Evolutionary conservation across 345 rosid species (phyloP).

Genomic region (Sonneratia alba): DNA sequence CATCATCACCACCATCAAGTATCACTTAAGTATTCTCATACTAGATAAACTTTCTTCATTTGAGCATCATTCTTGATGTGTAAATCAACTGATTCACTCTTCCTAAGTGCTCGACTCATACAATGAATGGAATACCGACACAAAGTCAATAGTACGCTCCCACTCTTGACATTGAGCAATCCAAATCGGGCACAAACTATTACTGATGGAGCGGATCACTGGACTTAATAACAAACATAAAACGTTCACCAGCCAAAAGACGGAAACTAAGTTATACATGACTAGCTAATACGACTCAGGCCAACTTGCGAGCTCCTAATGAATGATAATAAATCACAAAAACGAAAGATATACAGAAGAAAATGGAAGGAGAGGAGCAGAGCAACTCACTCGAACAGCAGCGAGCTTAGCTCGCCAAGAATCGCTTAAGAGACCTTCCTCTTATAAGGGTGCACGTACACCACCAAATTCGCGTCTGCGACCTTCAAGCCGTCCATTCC

Average conservation of each 20-base stretch:
- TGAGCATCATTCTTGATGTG: neutral
- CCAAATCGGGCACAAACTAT: neutral
- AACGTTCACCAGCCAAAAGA: neutral
- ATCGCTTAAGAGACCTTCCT: slow-evolving; percentile 41
- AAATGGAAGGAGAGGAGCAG: neutral
- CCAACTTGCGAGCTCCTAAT: neutral
- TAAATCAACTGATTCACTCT: too few species aligned
- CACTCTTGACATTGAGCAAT: neutral
- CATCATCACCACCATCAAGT: neutral
- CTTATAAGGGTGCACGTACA: slow-evolving; percentile 37
- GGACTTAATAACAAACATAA: too few species aligned
- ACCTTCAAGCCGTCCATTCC: too few species aligned
- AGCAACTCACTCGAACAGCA: slow-evolving; percentile 56
- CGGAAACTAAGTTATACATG: neutral
- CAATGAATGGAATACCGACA: neutral
- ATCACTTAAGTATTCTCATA: neutral
- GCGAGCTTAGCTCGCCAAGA: slow-evolving; percentile 68
- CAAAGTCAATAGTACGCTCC: neutral
- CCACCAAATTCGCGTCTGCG: too few species aligned
- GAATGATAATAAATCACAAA: neutral
- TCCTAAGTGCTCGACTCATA: too few species aligned
- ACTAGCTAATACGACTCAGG: neutral
- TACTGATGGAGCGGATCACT: neutral
- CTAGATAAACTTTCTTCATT: neutral
- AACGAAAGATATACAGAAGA: neutral